Evolutionary conservation across 306 rosid species (phyloP).

Genomic region (Canavalia gladiata): DNA sequence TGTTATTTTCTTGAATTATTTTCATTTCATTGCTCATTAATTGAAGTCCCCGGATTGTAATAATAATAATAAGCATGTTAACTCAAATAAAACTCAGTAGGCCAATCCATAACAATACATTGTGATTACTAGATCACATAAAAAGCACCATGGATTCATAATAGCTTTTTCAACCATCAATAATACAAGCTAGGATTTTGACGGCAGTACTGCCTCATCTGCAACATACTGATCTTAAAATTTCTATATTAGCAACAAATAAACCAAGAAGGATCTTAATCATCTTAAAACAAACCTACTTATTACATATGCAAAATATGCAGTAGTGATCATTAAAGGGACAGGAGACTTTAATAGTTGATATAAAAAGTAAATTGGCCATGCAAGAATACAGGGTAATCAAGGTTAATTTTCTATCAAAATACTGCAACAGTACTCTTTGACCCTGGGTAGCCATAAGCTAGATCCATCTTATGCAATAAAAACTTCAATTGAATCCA

Average conservation of each 20-base stretch:
- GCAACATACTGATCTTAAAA: not conserved
- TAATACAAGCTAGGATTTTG: not conserved
- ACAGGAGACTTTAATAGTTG: not conserved
- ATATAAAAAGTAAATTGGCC: not conserved
- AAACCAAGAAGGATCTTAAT: not conserved
- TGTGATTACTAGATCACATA: not conserved
- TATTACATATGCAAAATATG: not conserved
- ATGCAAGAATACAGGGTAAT: not conserved
- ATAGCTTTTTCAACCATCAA: not conserved
- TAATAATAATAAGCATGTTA: too few relatives aligned
- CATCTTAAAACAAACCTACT: not conserved
- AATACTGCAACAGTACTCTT: not conserved
- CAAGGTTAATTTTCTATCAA: not conserved
- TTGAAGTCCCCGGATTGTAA: too few relatives aligned
- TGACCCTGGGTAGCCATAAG: not conserved
- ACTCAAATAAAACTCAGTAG: too few relatives aligned
- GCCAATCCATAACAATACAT: not conserved
- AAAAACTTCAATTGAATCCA: not conserved
- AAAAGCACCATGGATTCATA: not conserved
- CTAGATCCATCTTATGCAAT: not conserved
- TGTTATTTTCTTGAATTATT: too few relatives aligned
- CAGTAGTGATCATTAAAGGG: not conserved
- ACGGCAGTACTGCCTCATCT: not conserved
- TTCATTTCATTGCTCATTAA: too few relatives aligned
- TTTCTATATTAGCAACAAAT: not conserved